A percentile compares a stretch with the other conserved stretches of the same genome.
Conservation (phyloP, 2,329 filamentous ascomycete genomes). For the Lasiodiplodia hormozganensis region DNA sequence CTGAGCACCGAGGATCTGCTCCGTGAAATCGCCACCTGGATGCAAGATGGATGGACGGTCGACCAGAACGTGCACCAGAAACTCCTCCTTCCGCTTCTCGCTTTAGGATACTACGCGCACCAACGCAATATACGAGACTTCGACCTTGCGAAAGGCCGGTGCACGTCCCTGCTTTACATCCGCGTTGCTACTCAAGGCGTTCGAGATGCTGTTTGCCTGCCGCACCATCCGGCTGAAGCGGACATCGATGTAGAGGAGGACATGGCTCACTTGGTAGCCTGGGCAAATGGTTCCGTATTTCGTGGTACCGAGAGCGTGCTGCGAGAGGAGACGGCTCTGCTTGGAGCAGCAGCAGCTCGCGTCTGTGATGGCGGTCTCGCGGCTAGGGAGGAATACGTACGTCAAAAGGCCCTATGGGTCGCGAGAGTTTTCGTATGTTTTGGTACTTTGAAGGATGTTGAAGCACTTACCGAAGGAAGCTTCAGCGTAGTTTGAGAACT, state of each 20-base stretch:
- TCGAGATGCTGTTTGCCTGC: not conserved
- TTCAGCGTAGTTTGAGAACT: not conserved
- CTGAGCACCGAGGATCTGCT: not conserved
- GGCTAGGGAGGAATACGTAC: not conserved
- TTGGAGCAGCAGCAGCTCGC: not conserved
- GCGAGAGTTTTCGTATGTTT: conserved; percentile 18
- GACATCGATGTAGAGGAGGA: conserved; percentile 9
- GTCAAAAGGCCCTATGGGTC: conserved; percentile 12
- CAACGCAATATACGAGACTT: not conserved
- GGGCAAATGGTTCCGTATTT: conserved; percentile 12
- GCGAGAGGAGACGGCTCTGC: conserved; percentile 10
- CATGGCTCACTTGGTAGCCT: conserved; percentile 16
- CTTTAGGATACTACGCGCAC: conserved; percentile 4
- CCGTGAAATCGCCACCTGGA: conserved; percentile 15
- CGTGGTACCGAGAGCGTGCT: conserved; percentile 12
- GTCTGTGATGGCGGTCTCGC: not conserved
- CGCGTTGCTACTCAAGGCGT: not conserved
- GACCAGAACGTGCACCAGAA: conserved; percentile 8
- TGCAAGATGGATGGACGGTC: conserved; percentile 14
- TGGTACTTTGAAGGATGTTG: not conserved
- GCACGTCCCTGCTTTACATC: conserved; percentile 9
- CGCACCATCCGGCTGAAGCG: not conserved
- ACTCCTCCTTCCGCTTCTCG: conserved; percentile 12
- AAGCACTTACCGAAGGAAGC: not conserved
- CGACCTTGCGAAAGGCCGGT: conserved; percentile 9